Conservation (phyloP, 2,329 filamentous ascomycete genomes). For the Cytospora paraplurivora region DNA sequence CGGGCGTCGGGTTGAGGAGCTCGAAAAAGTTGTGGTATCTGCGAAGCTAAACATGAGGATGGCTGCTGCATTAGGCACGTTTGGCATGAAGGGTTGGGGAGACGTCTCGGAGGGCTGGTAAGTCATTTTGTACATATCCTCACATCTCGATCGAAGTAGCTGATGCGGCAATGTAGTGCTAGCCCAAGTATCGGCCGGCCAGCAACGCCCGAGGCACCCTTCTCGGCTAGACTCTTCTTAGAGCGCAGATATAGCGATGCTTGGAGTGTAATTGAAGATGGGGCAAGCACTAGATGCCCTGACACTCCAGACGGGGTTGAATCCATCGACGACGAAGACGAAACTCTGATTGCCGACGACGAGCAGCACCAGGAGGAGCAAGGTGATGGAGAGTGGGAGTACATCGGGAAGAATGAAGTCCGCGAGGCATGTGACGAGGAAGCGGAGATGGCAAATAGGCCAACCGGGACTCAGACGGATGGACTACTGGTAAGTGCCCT, state of each 20-base stretch:
- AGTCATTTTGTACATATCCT: background rate
- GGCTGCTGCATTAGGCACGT: background rate
- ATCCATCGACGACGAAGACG: background rate
- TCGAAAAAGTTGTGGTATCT: background rate
- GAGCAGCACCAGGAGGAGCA: background rate
- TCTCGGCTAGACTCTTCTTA: slow-evolving; percentile 1
- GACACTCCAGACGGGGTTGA: background rate
- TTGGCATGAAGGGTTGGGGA: background rate
- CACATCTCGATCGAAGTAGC: background rate
- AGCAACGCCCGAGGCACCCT: background rate
- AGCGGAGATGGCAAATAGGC: background rate
- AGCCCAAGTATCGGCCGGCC: slow-evolving; percentile 13
- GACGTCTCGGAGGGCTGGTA: background rate
- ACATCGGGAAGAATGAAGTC: background rate
- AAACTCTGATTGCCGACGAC: background rate
- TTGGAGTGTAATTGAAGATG: background rate
- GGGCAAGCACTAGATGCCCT: background rate
- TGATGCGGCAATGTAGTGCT: background rate
- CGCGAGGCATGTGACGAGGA: background rate
- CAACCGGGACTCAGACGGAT: background rate
- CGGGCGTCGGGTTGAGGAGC: background rate
- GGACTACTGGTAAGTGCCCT: background rate
- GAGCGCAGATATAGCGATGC: background rate
- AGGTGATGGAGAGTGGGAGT: background rate
- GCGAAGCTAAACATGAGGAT: background rate